A percentile compares a stretch with the other conserved stretches of the same genome.
These are phyloP conservation scores for Oryza glaberrima DNA, from an alignment of 176 grass and related monocot species.

Conservation along the genomic window DNA sequence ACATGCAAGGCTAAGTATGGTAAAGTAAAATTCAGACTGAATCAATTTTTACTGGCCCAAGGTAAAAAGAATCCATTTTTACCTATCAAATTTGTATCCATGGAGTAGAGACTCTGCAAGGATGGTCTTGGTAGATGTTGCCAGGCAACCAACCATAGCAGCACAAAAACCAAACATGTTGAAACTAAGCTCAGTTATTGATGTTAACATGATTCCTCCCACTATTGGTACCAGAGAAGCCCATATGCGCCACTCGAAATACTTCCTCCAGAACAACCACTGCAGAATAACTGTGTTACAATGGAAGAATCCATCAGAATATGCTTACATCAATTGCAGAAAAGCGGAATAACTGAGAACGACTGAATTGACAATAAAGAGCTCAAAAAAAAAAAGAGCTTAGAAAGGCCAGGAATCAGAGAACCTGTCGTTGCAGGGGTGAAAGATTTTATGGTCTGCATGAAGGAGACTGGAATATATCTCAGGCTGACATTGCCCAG, in stretches of 20 bases:
- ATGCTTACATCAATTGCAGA: neutral
- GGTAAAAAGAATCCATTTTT: neutral
- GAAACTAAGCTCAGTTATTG: slow-evolving; percentile 82
- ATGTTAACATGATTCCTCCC: slow-evolving; percentile 73
- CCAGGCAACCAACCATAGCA: slow-evolving; percentile 78
- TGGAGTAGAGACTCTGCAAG: slow-evolving; percentile 84
- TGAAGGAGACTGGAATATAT: slow-evolving; percentile 95
- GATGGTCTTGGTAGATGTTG: slow-evolving; percentile 86
- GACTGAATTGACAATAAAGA: neutral
- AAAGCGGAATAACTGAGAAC: neutral
- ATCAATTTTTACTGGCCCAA: slow-evolving; percentile 33
- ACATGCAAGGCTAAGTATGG: neutral
- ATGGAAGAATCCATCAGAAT: slow-evolving; percentile 25
- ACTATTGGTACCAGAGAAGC: slow-evolving; percentile 77
- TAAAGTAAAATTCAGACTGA: neutral
- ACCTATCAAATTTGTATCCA: slow-evolving; percentile 93
- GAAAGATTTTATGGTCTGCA: slow-evolving; percentile 99
- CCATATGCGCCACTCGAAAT: slow-evolving; percentile 86
- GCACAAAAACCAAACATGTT: slow-evolving; percentile 78
- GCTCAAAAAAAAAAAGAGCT: too few relatives aligned
- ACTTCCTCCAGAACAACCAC: slow-evolving; percentile 80
- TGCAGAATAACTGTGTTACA: slow-evolving; percentile 70
- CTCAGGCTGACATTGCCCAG: slow-evolving; percentile 91
- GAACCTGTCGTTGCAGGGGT: slow-evolving; percentile 96
- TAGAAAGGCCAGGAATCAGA: neutral